These are phyloP conservation scores for Croton setiger DNA, from an alignment of 441 rosid genomes.

Conservation along the genomic window DNA sequence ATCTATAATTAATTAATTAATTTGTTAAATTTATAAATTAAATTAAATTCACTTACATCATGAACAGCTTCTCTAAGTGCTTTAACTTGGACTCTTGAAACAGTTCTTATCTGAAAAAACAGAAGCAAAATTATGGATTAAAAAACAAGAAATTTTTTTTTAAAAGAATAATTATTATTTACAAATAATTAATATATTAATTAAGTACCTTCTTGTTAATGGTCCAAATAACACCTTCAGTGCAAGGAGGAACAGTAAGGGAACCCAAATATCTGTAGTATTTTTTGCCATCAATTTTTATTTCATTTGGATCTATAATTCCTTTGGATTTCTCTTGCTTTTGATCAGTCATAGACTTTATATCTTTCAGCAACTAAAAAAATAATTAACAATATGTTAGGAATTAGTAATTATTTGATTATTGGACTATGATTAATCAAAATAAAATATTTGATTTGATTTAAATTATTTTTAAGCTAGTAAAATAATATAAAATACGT, in stretches of 20 bases:
- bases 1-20: background rate
- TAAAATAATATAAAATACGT: too few relatives aligned
- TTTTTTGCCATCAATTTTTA: slow-evolving; percentile 31
- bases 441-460: too few relatives aligned
- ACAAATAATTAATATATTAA: background rate
- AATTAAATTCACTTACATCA: slow-evolving; percentile 39
- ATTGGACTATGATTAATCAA: too few relatives aligned
- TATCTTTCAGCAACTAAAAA: slow-evolving; percentile 27
- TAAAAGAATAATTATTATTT: background rate
- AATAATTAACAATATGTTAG: background rate
- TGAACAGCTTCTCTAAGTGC: slow-evolving; percentile 40
- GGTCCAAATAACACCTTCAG: slow-evolving; percentile 58
- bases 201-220: slow-evolving; percentile 39
- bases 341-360: slow-evolving; percentile 25
- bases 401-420: background rate
- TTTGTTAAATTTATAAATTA: background rate
- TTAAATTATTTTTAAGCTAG: too few relatives aligned
- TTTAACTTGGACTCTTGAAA: slow-evolving; percentile 40
- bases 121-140: background rate
- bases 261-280: slow-evolving; percentile 58
- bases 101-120: slow-evolving; percentile 34
- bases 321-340: slow-evolving; percentile 34
- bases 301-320: slow-evolving; percentile 33
- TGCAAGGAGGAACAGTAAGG: slow-evolving; percentile 65
- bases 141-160: too few relatives aligned